A percentile compares a stretch with the other conserved stretches of the same genome.
phyloP scores from a whole-genome alignment of 306 rosid species.

The Vigna nakashimae region DNA sequence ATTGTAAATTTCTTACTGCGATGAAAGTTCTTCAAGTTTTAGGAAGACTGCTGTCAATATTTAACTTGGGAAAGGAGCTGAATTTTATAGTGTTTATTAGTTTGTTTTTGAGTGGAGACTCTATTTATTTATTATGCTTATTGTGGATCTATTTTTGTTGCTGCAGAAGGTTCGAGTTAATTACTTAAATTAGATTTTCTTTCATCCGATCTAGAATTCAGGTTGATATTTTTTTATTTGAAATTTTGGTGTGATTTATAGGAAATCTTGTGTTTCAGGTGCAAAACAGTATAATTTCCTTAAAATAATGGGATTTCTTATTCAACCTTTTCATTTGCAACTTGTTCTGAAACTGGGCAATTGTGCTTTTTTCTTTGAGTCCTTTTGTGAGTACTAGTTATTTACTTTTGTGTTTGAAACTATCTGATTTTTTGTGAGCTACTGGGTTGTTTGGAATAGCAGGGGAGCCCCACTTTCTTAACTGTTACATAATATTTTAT shows the following conservation, averaged over 20 bases:
- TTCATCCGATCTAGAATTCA: conserved; percentile 36
- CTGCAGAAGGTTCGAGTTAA: not conserved
- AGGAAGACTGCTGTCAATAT: not conserved
- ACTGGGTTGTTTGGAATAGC: conserved; percentile 12
- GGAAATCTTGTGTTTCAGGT: not conserved
- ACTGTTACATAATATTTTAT: conserved; percentile 15
- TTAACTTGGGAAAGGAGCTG: conserved; percentile 10
- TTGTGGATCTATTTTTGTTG: conserved; percentile 16
- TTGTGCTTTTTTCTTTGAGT: not conserved
- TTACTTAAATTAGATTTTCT: not conserved
- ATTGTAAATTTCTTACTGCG: too few species aligned
- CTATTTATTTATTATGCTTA: conserved; percentile 11
- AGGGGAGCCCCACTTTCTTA: conserved; percentile 15
- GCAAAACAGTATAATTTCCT: not conserved
- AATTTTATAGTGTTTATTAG: conserved; percentile 21
- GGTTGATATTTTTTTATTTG: conserved; percentile 17
- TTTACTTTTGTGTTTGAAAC: conserved; percentile 27
- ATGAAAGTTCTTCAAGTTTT: conserved; percentile 13
- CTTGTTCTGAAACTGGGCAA: conserved; percentile 15
- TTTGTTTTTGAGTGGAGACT: conserved; percentile 23
- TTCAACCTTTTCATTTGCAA: conserved; percentile 30
- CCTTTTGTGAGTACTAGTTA: conserved; percentile 16
- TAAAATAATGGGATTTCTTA: not conserved
- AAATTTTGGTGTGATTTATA: conserved; percentile 1
- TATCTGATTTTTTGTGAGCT: conserved; percentile 11